Evolutionary conservation across 495 filamentous ascomycete species (phyloP).

Genomic region (Opeltia flavorubescens): DNA sequence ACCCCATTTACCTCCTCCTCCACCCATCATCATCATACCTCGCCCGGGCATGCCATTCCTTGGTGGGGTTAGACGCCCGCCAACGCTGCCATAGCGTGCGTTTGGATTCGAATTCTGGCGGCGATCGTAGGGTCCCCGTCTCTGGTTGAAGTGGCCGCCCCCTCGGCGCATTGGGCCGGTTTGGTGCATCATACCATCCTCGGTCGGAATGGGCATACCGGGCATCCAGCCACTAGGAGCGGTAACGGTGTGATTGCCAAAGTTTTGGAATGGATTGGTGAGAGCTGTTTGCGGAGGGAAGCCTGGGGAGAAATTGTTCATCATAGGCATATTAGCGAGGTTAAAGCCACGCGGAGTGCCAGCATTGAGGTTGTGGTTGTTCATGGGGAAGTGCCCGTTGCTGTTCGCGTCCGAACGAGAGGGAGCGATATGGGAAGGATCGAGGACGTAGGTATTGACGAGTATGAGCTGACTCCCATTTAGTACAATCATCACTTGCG

Average conservation of each 20-base stretch:
- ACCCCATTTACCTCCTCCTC: constrained; percentile 43
- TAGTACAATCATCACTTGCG: constrained; percentile 4
- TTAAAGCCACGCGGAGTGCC: constrained; percentile 90
- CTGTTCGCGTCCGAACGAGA: constrained; percentile 91
- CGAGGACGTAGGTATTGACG: constrained; percentile 85
- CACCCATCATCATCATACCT: constrained; percentile 9
- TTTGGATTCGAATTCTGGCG: constrained; percentile 20
- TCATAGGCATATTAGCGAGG: constrained; percentile 52
- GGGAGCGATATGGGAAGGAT: constrained; percentile 84
- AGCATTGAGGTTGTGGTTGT: constrained; percentile 54
- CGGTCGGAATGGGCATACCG: constrained; percentile 18
- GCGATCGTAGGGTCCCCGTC: constrained; percentile 46
- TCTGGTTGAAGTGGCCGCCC: constrained; percentile 35
- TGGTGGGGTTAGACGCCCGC: constrained; percentile 22
- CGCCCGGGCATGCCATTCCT: constrained; percentile 11
- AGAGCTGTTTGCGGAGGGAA: constrained; percentile 33
- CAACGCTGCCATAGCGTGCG: constrained; percentile 21
- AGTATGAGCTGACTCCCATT: constrained; percentile 51
- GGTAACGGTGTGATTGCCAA: constrained; percentile 34
- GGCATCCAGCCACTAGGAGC: constrained; percentile 31
- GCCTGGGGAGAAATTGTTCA: constrained; percentile 28
- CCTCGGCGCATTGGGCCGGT: constrained; percentile 46
- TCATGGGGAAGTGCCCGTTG: constrained; percentile 85
- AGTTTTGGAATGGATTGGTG: constrained; percentile 22
- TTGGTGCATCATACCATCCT: constrained; percentile 32